phyloP scores from a whole-genome alignment of 768 basidiomycete genomes.

The Panellus pusillus region DNA sequence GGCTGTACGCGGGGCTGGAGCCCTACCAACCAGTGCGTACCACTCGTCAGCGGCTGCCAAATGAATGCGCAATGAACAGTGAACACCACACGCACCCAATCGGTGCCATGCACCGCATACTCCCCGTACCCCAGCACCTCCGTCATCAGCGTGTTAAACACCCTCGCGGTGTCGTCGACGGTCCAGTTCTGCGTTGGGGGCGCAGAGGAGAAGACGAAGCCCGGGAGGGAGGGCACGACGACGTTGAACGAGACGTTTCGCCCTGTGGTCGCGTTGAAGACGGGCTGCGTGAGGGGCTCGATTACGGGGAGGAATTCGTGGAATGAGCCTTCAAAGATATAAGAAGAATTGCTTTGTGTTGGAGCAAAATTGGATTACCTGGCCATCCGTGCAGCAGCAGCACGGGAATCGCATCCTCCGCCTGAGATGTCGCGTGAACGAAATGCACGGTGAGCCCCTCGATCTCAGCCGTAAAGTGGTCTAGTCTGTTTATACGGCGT shows the following conservation, averaged over 20 bases:
- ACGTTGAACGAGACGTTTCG: slow-evolving; percentile 6
- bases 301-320: slow-evolving; percentile 16
- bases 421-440: slow-evolving; percentile 8
- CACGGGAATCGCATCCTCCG: slow-evolving; percentile 10
- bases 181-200: slow-evolving; percentile 20
- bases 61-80: too few species aligned
- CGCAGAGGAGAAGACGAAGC: slow-evolving; percentile 20
- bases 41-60: too few species aligned
- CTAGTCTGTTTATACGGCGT: neutral
- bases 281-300: slow-evolving; percentile 7
- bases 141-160: slow-evolving; percentile 28
- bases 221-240: slow-evolving; percentile 20
- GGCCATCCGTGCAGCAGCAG: slow-evolving; percentile 18
- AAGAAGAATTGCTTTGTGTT: neutral
- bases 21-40: too few species aligned
- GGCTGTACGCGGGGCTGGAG: neutral
- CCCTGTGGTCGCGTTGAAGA: neutral
- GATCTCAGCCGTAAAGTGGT: slow-evolving; percentile 18
- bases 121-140: slow-evolving; percentile 26
- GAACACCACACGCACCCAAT: slow-evolving; percentile 22
- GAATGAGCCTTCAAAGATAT: slow-evolving; percentile 6
- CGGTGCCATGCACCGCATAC: slow-evolving; percentile 26
- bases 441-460: slow-evolving; percentile 17
- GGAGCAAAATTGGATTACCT: neutral
- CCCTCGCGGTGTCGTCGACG: slow-evolving; percentile 23